Conservation (phyloP, 495 filamentous ascomycete species). For the Xylaria nigripes region DNA sequence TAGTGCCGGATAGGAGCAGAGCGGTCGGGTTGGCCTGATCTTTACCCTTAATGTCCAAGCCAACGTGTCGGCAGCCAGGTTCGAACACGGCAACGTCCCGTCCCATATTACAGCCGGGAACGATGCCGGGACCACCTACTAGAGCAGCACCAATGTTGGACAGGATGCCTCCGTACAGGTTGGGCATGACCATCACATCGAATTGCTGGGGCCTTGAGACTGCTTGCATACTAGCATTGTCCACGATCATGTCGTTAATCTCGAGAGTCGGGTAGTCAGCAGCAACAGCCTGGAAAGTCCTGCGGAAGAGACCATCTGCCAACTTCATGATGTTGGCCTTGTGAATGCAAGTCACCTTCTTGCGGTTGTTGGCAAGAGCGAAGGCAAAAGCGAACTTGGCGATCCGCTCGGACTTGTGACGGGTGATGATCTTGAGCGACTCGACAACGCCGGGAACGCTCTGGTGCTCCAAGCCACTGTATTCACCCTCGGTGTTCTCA, state of each 20-base stretch:
- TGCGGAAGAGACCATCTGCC: slow-evolving; percentile 95
- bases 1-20: slow-evolving; percentile 85
- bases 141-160: slow-evolving; percentile 98
- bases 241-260: slow-evolving; percentile 98
- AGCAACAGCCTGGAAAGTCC: slow-evolving; percentile 86
- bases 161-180: slow-evolving; percentile 96
- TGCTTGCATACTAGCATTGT: slow-evolving; percentile 99
- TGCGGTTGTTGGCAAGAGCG: slow-evolving; percentile 92
- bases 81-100: slow-evolving; percentile 97
- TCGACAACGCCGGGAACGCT: slow-evolving; percentile 94
- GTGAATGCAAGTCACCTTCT: slow-evolving; percentile 98
- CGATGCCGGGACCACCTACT: slow-evolving; percentile 95
- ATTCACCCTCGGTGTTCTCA: slow-evolving; percentile 99
- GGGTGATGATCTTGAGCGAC: slow-evolving; percentile 98
- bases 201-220: slow-evolving; percentile 95
- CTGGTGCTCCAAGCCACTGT: slow-evolving; percentile 97
- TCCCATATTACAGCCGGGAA: slow-evolving; percentile 99
- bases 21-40: slow-evolving; percentile 98
- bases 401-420: slow-evolving; percentile 96
- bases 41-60: slow-evolving; percentile 98
- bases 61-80: slow-evolving; percentile 96
- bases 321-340: slow-evolving; percentile 99
- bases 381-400: slow-evolving; percentile 98
- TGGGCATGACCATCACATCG: slow-evolving; percentile 99
- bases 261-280: slow-evolving; percentile 90